Percentiles rank a stretch among this genome's conserved stretches.
Conservation (phyloP, 2,329 filamentous ascomycete species). For the Atkinsonella texensis region DNA sequence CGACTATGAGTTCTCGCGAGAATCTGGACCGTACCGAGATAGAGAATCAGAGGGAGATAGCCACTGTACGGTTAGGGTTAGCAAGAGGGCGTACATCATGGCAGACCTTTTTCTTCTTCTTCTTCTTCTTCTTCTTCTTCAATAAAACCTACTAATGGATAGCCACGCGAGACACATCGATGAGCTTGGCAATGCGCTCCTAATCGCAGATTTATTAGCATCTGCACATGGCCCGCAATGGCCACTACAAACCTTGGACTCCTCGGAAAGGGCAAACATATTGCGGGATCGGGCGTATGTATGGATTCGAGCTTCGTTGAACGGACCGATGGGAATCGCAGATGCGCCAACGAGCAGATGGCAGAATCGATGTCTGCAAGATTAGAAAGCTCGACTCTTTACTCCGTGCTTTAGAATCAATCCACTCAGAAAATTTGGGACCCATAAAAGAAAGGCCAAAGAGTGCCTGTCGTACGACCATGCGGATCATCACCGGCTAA, state of each 20-base stretch:
- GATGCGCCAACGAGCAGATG: background rate
- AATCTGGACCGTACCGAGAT: slow-evolving; percentile 56
- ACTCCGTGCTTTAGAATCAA: background rate
- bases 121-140: too few relatives aligned
- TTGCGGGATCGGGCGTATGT: slow-evolving; percentile 15
- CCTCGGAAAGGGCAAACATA: slow-evolving; percentile 72
- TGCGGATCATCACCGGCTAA: slow-evolving; percentile 18
- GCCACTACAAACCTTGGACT: slow-evolving; percentile 64
- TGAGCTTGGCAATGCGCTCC: slow-evolving; percentile 97
- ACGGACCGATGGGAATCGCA: background rate
- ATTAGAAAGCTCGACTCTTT: background rate
- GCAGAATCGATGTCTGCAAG: background rate
- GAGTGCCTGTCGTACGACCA: too few relatives aligned
- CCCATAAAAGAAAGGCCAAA: slow-evolving; percentile 1
- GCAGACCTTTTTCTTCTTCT: too few relatives aligned
- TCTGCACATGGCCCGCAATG: background rate
- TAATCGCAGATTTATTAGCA: slow-evolving; percentile 23
- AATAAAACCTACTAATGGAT: slow-evolving; percentile 91
- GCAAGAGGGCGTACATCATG: slow-evolving; percentile 7
- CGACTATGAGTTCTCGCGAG: background rate
- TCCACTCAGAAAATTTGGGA: slow-evolving; percentile 4
- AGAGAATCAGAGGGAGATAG: slow-evolving; percentile 92
- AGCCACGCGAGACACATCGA: slow-evolving; percentile 84
- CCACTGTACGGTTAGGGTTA: slow-evolving; percentile 48
- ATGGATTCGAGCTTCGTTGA: background rate